Conservation (phyloP, 441 rosid genomes). For the Manihot esculenta region DNA sequence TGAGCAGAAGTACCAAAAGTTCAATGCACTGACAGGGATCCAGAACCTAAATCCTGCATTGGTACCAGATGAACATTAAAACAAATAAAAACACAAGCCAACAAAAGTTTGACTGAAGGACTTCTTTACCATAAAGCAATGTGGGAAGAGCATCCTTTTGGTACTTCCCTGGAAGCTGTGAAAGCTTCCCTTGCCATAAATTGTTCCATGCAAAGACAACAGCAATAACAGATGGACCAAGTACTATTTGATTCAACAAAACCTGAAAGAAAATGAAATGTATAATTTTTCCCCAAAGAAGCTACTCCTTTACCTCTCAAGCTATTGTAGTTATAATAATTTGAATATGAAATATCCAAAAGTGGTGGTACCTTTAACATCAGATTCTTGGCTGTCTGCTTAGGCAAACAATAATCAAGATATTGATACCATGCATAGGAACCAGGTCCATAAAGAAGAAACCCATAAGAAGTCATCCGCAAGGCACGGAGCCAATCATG, state of each 20-base stretch:
- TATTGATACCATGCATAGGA: conserved; percentile 77
- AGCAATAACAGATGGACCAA: conserved; percentile 87
- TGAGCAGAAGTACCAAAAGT: conserved; percentile 59
- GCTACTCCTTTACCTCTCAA: conserved; percentile 10
- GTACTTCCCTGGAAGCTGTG: conserved; percentile 74
- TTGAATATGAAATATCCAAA: conserved; percentile 5
- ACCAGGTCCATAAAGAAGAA: conserved; percentile 87
- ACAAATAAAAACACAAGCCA: conserved; percentile 18
- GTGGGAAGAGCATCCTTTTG: conserved; percentile 77
- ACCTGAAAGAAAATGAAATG: conserved; percentile 44
- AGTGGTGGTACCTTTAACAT: conserved; percentile 56
- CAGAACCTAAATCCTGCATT: conserved; percentile 89
- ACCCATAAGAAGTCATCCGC: conserved; percentile 88
- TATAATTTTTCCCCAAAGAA: not conserved
- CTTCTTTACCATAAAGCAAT: conserved; percentile 57
- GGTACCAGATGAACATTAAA: conserved; percentile 19
- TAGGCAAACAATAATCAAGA: conserved; percentile 70
- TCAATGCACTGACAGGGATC: conserved; percentile 85
- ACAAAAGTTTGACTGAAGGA: conserved; percentile 21
- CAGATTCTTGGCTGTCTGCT: conserved; percentile 57
- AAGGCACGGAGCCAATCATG: conserved; percentile 88
- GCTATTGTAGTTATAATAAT: not conserved
- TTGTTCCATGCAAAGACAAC: conserved; percentile 91
- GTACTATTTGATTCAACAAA: conserved; percentile 75
- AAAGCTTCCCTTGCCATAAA: conserved; percentile 75